Conservation (phyloP, 805 yeast genomes). For the Saccharomyces jurei region DNA sequence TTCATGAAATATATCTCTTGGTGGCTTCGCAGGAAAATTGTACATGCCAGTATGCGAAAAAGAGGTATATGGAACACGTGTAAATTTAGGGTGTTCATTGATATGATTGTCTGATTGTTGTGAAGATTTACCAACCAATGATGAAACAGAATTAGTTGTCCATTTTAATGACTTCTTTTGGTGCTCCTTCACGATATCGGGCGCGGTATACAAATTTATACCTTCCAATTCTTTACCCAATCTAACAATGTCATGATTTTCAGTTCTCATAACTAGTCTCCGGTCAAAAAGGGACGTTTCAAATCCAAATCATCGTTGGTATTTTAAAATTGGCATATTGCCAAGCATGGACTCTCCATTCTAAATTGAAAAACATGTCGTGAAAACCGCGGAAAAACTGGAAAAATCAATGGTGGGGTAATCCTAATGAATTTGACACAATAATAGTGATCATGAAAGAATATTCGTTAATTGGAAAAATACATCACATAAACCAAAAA, state of each 20-base stretch:
- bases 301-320: neutral
- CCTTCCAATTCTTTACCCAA: neutral
- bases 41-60: slow-evolving; percentile 6
- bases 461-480: neutral
- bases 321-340: neutral
- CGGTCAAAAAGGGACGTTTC: neutral
- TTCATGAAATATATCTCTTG: slow-evolving; percentile 10
- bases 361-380: neutral
- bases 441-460: neutral
- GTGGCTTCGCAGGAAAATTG: slow-evolving; percentile 4
- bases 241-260: neutral
- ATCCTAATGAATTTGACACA: neutral
- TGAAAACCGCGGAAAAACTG: neutral
- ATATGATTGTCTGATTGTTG: neutral
- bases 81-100: neutral
- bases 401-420: neutral
- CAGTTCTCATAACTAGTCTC: neutral
- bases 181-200: neutral
- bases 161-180: neutral
- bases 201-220: neutral
- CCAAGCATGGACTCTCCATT: neutral
- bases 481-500: neutral
- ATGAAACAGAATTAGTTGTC: neutral
- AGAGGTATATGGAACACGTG: neutral
- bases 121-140: neutral